Evolutionary conservation across 2,329 filamentous ascomycete genomes (phyloP), one percentile per base, ranked within the genome.

Genomic region (Trichoderma sp.): DNA sequence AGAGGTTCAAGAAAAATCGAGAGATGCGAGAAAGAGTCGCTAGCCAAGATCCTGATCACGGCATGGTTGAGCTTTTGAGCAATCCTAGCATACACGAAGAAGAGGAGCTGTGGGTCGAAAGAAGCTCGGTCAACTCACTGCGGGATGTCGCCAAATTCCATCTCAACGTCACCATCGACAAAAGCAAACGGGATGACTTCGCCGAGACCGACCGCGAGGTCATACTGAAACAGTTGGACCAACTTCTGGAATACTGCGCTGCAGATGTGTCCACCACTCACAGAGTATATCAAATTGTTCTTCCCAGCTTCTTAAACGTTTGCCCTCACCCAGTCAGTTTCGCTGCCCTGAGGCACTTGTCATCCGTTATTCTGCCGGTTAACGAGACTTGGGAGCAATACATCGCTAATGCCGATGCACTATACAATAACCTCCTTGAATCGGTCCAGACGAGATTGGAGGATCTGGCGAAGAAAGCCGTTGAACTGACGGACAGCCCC

Each of bases 311-410:
- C 80, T 87, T 98, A 24, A 88, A 95, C 62, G 94, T 94, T 31
- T 99, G 97, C 81, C 97, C 97, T 0, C 97, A 99, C 84, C 97
- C 97, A 0, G 97, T 99, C 80, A 98, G 95, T 84, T 99, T 99
- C 81, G 96, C 95, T 3, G 97, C 97, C 2, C 88, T 99, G 21
- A 91, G 97, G 18, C 97, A 98, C 82, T 88, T 99, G n/a, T 95
- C 95, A 0, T 93, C 95, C 0, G 95, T 98, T 78, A 98, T 98
- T 65, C 86, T 99, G 8, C 97, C 97, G 0, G 93, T 98, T 62
- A 91, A 98, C 82, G 90, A 93, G 80, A 92, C 93, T 0, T 99
- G 97, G 97, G 90, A 96, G 76, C 86, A 91, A 1, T 99, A 99
- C 81, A 88, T 98, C 62, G 86, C 89, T 12, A 96, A 93, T 75